Evolutionary conservation across 2,329 filamentous ascomycete species (phyloP), one percentile per base, ranked within the genome.

Genomic region (Teratosphaeria destructans): DNA sequence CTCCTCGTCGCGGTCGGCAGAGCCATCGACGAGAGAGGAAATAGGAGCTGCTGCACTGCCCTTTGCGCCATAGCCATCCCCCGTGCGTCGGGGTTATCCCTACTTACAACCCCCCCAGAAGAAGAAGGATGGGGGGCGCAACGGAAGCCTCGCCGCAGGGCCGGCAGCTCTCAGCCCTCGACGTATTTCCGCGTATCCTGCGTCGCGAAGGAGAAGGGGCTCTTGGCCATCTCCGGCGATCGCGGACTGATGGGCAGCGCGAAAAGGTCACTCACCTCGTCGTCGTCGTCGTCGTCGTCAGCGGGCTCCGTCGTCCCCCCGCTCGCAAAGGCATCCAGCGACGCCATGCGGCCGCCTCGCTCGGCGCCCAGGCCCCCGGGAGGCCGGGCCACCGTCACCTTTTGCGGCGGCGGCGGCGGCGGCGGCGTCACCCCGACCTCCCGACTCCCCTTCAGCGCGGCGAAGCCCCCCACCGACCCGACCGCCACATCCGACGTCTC

Each of bases 201-300:
- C n/a, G 72, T 71, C 2, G 63, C 66, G 70, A 86, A 83, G 3
- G 81, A 83, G 70, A 96, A 96, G 0, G 90, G 69, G 89, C 54
- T 92, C 66, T 85, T 89, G 57, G 85, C 85, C 79, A 94, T 90
- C 66, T 95, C 90, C 0, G 91, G 91, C 67, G 89, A 92, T 56
- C 91, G 81, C 1, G 91, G 91, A 68, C 89, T 93, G 76, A 96
- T 84, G 1, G 90, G 90, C 57, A 95, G 81, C 0, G 90, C 91
- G 70, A 96, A 96, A 2, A 96, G 79, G 49, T 89, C 92, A 60
- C 95, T 90, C 65, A 90, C 87, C 0, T 81, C 82, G 49, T 86
- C 75, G 10, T 81, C 82, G 49, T 86, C 75, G 10, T 75, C 72
- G 19, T 54, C 75, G 10, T 75, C 72, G 19, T 54, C 53, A 54